These are phyloP conservation scores for Saturnispora diversa DNA, from an alignment of 805 yeast genomes.

Conservation along the genomic window DNA sequence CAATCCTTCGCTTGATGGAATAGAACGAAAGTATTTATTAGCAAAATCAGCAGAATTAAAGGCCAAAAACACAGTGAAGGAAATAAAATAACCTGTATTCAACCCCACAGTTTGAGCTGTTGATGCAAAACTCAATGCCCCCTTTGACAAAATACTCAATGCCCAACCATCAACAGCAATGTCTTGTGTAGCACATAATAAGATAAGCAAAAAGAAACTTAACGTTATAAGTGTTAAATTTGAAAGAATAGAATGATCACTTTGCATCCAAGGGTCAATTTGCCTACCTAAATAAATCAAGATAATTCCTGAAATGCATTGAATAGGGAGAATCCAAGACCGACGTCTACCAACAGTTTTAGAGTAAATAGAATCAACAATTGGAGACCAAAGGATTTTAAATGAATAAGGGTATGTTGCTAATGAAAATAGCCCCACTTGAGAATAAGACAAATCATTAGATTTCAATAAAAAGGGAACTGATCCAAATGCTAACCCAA, in stretches of 20 bases:
- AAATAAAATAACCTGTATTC: conserved; percentile 84
- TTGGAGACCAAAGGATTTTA: conserved; percentile 90
- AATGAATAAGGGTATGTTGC: conserved; percentile 94
- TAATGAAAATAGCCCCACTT: conserved; percentile 81
- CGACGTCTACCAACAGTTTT: conserved; percentile 69
- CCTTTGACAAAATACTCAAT: conserved; percentile 69
- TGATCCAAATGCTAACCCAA: conserved; percentile 91
- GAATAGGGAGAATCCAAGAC: conserved; percentile 94
- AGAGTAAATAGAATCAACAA: conserved; percentile 80
- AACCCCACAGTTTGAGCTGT: conserved; percentile 97
- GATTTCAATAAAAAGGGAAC: conserved; percentile 85
- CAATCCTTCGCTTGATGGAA: conserved; percentile 57
- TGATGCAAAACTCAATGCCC: conserved; percentile 81
- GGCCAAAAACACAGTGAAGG: conserved; percentile 87
- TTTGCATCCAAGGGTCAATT: conserved; percentile 40
- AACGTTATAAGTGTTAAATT: conserved; percentile 53
- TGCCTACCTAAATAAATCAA: conserved; percentile 55
- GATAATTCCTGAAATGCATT: conserved; percentile 64
- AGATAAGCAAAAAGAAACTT: conserved; percentile 68
- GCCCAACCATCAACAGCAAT: conserved; percentile 99
- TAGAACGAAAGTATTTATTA: conserved; percentile 64
- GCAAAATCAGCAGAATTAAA: conserved; percentile 90
- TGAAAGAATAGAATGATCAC: conserved; percentile 35
- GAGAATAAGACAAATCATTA: conserved; percentile 67
- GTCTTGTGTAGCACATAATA: conserved; percentile 94